Base-by-base conservation (phyloP, 2,329 filamentous ascomycete genomes). In the Scedosporium dehoogii region DNA sequence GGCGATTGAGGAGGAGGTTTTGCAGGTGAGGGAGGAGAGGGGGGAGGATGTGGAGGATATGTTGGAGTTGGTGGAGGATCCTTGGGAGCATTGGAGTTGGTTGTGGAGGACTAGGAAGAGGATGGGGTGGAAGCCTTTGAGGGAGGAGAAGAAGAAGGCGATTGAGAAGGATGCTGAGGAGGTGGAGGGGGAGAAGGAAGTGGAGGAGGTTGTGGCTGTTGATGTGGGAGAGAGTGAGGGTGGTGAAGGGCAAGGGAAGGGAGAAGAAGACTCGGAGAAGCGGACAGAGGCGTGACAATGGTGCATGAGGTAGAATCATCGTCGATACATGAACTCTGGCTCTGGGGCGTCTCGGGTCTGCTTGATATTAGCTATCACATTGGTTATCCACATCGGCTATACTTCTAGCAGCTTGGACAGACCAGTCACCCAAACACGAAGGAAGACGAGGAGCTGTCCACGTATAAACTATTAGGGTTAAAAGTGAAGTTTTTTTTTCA, bases 1-100 rank as follows among this genome's bases (percentile, higher is more conserved):
- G 56, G 75, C 74, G 5, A 62, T 77, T 59, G 75, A 78, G 62
- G 63, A 67, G 46, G 73, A 73, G n/a, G 64, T 76, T 33, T 16
- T 67, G 25, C 21, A 27, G 58, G 12, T 46, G n/a, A 25, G 33
- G 21, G 48, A 60, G 3, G 48, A 63, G 12, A 38, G 14, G 64
- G 64, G 7, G 62, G 21, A 46, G 38, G 58, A 59, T 25, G 27
- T 59, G 6, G 38, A 27, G 33, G 58, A 59, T 46, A 59, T 59
- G 58, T 14, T 27, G 58, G 58, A 21, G 12, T 38, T 59, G 9
- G 58, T 23, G n/a, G 58, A 59, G 12, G 42, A 59, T 23, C 58
- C 58, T n/a, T 59, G 58, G 58, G 58, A 42, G 16, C 58, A 59
- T 38, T 42, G 38, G 29, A 44, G 25, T 16, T 59, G 58, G 58